Conservation (phyloP, 805 yeast species). For the Zygosaccharomyces kombuchaensis region DNA sequence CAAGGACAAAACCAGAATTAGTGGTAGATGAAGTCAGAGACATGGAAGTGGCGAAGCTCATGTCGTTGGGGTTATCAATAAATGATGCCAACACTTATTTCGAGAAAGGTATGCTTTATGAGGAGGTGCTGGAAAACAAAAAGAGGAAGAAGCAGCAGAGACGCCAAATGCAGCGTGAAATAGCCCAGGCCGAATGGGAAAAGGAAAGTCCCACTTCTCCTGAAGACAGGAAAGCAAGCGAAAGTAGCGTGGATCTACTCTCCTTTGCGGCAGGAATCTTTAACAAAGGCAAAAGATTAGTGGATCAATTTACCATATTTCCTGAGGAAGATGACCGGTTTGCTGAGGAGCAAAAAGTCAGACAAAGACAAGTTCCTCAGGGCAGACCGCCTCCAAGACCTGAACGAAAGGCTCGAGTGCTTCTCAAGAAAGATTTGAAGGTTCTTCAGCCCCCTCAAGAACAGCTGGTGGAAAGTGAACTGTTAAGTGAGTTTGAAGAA, state of each 20-base stretch:
- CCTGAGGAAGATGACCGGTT: slow-evolving; percentile 24
- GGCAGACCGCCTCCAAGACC: background rate
- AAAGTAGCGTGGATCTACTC: slow-evolving; percentile 14
- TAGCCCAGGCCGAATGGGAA: background rate
- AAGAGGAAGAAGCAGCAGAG: background rate
- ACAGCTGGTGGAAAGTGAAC: slow-evolving; percentile 8
- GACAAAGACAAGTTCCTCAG: background rate
- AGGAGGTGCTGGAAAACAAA: slow-evolving; percentile 13
- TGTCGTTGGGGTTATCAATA: slow-evolving; percentile 30
- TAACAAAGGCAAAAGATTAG: slow-evolving; percentile 32
- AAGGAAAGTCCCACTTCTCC: background rate
- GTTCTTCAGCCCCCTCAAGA: background rate
- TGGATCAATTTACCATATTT: slow-evolving; percentile 24
- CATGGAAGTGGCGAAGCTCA: slow-evolving; percentile 34
- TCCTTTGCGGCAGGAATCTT: slow-evolving; percentile 29
- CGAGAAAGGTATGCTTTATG: slow-evolving; percentile 27
- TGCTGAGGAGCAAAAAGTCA: background rate
- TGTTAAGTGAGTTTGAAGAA: slow-evolving; percentile 13
- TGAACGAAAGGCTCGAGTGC: background rate
- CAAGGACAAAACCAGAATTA: slow-evolving; percentile 5
- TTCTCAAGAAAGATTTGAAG: background rate
- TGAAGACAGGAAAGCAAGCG: slow-evolving; percentile 6
- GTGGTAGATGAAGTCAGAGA: slow-evolving; percentile 33
- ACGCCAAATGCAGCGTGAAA: background rate
- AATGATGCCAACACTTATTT: slow-evolving; percentile 23